phyloP scores from a whole-genome alignment of 2,329 filamentous ascomycete species.

The Bipolaris sorokiniana region DNA sequence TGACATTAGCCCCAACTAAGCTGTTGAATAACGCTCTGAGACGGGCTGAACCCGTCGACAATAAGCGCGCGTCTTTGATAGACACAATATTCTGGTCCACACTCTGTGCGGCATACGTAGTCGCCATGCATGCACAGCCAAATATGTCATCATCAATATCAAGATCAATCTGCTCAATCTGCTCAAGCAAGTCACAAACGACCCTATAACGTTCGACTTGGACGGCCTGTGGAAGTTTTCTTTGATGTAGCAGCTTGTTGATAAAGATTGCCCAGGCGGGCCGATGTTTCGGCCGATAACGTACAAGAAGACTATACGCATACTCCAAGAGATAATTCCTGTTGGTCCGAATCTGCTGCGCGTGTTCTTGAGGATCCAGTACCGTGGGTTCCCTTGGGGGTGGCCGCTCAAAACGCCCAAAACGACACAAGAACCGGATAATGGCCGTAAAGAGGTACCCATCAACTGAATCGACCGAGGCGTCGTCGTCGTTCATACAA shows the following conservation, averaged over 20 bases:
- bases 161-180: conserved; percentile 39
- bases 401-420: conserved; percentile 26
- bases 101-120: conserved; percentile 37
- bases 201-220: conserved; percentile 30
- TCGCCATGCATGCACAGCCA: conserved; percentile 41
- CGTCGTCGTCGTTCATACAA: conserved; percentile 20
- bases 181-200: conserved; percentile 31
- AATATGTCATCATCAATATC: conserved; percentile 44
- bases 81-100: conserved; percentile 18
- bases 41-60: conserved; percentile 26
- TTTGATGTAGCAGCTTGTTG: conserved; percentile 27
- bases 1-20: conserved; percentile 29
- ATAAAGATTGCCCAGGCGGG: conserved; percentile 42
- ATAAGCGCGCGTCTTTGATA: conserved; percentile 14
- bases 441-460: conserved; percentile 39
- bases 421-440: conserved; percentile 41
- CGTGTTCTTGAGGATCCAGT: conserved; percentile 24
- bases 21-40: conserved; percentile 37
- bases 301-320: conserved; percentile 35
- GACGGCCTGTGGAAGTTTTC: conserved; percentile 1
- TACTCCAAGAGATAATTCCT: conserved; percentile 39
- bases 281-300: conserved; percentile 31
- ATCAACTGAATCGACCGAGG: conserved; percentile 20
- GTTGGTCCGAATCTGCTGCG: conserved; percentile 25
- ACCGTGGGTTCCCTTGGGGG: conserved; percentile 12